Conservation (phyloP, 257 asterid genomes). For the Verbena officinalis region DNA sequence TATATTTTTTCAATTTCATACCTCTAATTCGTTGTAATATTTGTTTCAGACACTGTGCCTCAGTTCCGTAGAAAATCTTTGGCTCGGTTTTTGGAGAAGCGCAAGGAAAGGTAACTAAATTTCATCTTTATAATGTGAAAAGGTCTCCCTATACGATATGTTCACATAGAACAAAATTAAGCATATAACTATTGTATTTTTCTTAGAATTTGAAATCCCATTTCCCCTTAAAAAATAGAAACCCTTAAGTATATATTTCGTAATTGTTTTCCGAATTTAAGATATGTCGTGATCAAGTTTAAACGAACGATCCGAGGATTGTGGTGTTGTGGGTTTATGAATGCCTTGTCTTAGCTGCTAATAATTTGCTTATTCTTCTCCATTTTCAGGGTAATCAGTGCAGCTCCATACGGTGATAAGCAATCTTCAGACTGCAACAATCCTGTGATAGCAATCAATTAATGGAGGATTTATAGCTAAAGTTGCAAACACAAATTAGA, state of each 20-base stretch:
- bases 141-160: background rate
- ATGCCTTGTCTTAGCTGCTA: no score
- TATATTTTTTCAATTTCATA: background rate
- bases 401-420: slow-evolving; percentile 53
- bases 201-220: no score
- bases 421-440: slow-evolving; percentile 45
- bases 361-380: no score
- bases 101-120: slow-evolving; percentile 78
- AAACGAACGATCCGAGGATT: no score
- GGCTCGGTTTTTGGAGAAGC: slow-evolving; percentile 93
- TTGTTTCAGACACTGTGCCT: slow-evolving; percentile 67
- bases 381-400: slow-evolving; percentile 49
- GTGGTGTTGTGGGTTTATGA: no score
- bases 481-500: slow-evolving; percentile 28
- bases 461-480: slow-evolving; percentile 17
- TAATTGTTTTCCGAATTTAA: no score
- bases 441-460: slow-evolving; percentile 44
- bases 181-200: no score
- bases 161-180: background rate
- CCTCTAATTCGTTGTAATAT: background rate
- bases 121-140: no score
- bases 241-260: no score
- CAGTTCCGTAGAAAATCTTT: slow-evolving; percentile 87
- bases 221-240: no score
- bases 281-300: no score